Base-by-base conservation (phyloP, 1,284 basidiomycete species). In the Wolfiporia cocos region DNA sequence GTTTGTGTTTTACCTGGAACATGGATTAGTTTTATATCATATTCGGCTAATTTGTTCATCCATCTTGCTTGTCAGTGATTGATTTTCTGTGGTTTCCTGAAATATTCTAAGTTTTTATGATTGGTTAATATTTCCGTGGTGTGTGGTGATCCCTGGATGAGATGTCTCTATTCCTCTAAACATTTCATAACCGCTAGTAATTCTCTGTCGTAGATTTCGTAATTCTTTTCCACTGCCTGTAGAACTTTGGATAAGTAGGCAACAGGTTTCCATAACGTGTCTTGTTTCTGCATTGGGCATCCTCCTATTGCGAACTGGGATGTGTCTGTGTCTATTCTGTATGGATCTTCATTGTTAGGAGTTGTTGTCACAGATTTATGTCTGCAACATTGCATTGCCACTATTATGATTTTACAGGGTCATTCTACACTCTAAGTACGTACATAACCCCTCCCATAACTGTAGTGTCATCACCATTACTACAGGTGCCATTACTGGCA, bases 141-240 rank as follows among this genome's bases (percentile, higher is more conserved):
- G 14, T 7, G 26, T 9, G 26, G 7, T 7, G 26, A 28, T 14
- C 9, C 14, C 9, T 14, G 7, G 26, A 28, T 28, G 26, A 28
- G 55, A 17, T 58, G 58, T 10, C 54, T 36, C 65, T 63, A 71
- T 29, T 53, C 44, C 10, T 61, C 48, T 9, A 68, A 28, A 14
- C 9, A 28, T 7, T 28, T 28, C 46, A 69, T 59, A 17, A 72
- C 63, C 0, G 65, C 63, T 0, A 74, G 30, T 14, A 78, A 40
- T 57, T 78, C 71, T 41, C 65, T 58, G 48, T 79, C 67, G 49
- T 72, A 64, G 26, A 70, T 67, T 17, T 65, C 57, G 49, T 73
- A 76, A 48, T 75, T 76, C 4, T 53, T 38, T 54, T 66, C 52
- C 2, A 51, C 42, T 28, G 49, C 43, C 20, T 51, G 53, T 10